These are phyloP conservation scores for Talaromyces nanjingensis DNA, from an alignment of 495 filamentous ascomycete genomes.

Conservation along the genomic window DNA sequence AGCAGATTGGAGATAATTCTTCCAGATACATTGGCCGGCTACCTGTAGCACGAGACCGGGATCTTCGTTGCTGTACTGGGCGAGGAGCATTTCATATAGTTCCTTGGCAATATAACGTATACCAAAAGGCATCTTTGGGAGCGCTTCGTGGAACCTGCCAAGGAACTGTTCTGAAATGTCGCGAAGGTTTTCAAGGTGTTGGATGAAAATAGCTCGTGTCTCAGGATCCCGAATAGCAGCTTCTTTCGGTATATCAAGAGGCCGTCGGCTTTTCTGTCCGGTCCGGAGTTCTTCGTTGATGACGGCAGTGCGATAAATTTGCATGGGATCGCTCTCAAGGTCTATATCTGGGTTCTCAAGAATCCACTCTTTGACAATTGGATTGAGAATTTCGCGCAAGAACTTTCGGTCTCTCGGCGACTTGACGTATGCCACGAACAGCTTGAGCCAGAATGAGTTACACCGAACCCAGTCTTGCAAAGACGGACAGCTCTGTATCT, in stretches of 20 bases:
- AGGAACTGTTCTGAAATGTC: slow-evolving; percentile 92
- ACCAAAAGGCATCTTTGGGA: slow-evolving; percentile 89
- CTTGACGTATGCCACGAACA: slow-evolving; percentile 81
- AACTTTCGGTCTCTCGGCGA: slow-evolving; percentile 91
- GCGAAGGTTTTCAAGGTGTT: slow-evolving; percentile 85
- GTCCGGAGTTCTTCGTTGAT: slow-evolving; percentile 96
- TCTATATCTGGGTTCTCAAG: slow-evolving; percentile 87
- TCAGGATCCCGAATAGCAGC: slow-evolving; percentile 89
- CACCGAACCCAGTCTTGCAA: slow-evolving; percentile 83
- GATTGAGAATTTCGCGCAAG: slow-evolving; percentile 74
- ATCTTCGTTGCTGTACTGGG: slow-evolving; percentile 72
- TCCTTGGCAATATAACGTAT: slow-evolving; percentile 84
- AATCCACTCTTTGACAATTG: slow-evolving; percentile 78
- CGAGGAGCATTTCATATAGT: slow-evolving; percentile 68
- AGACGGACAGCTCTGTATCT: slow-evolving; percentile 65
- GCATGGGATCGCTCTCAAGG: slow-evolving; percentile 93
- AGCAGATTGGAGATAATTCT: slow-evolving; percentile 85
- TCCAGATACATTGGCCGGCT: slow-evolving; percentile 86
- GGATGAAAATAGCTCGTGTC: slow-evolving; percentile 84
- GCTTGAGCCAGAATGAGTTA: slow-evolving; percentile 86
- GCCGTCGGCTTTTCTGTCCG: slow-evolving; percentile 70
- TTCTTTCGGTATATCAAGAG: slow-evolving; percentile 77
- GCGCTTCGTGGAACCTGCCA: slow-evolving; percentile 65
- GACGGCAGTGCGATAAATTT: slow-evolving; percentile 90
- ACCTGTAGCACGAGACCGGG: slow-evolving; percentile 73